Percentiles rank a stretch among this genome's conserved stretches.
These are phyloP conservation scores for Tylopilus vinaceipallidus DNA, from an alignment of 768 basidiomycete genomes.

Conservation along the genomic window DNA sequence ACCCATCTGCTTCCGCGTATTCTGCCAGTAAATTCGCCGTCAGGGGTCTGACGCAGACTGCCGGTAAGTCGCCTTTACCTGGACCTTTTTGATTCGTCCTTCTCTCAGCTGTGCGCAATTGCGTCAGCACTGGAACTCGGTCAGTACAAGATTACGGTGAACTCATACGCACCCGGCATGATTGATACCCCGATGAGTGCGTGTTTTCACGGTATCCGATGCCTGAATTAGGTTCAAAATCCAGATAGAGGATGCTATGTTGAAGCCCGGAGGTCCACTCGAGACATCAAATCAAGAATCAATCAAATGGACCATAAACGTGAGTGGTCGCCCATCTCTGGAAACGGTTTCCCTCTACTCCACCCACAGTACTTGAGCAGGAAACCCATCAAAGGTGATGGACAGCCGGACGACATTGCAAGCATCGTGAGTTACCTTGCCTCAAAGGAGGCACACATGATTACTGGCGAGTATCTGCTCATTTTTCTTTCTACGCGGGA, in stretches of 20 bases:
- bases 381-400: slow-evolving; percentile 10
- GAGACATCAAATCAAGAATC: neutral
- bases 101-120: neutral
- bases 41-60: slow-evolving; percentile 40
- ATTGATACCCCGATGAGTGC: neutral
- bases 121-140: neutral
- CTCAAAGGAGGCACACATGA: slow-evolving; percentile 36
- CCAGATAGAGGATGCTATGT: neutral
- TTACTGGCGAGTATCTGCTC: slow-evolving; percentile 29
- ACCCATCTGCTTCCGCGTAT: slow-evolving; percentile 22
- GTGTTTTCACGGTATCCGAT: neutral
- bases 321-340: neutral
- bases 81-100: neutral
- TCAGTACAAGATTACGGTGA: neutral
- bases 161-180: neutral
- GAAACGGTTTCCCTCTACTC: neutral
- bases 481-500: neutral
- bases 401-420: slow-evolving; percentile 36
- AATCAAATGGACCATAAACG: neutral
- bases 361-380: neutral
- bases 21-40: slow-evolving; percentile 41
- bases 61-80: slow-evolving; percentile 26
- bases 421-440: slow-evolving; percentile 37
- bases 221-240: neutral
- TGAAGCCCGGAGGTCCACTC: neutral